These are phyloP conservation scores for Septoria linicola DNA, from an alignment of 2,329 filamentous ascomycete genomes.

Conservation along the genomic window DNA sequence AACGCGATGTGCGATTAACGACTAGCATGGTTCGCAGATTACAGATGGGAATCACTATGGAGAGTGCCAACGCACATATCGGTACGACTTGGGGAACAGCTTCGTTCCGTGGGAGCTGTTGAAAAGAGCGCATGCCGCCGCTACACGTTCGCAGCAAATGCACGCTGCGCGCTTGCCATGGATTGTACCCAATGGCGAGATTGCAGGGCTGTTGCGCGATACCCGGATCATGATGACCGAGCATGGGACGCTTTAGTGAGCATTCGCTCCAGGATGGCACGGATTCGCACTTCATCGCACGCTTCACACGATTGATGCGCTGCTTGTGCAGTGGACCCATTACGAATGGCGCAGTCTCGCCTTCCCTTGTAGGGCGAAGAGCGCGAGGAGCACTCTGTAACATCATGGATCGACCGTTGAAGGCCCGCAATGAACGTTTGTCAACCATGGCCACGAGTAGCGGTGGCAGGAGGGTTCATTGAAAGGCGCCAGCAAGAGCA, in stretches of 20 bases:
- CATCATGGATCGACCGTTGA: slow-evolving; percentile 11
- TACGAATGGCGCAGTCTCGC: slow-evolving; percentile 9
- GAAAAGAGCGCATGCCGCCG: slow-evolving; percentile 8
- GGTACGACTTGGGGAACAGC: slow-evolving; percentile 22
- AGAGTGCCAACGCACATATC: slow-evolving; percentile 17
- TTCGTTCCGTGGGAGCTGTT: slow-evolving; percentile 16
- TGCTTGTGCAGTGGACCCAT: neutral
- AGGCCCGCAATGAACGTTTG: neutral
- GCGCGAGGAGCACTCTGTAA: slow-evolving; percentile 15
- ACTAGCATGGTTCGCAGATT: slow-evolving; percentile 26
- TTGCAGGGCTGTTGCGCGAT: slow-evolving; percentile 18
- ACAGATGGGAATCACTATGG: too few relatives aligned
- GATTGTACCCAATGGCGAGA: slow-evolving; percentile 19
- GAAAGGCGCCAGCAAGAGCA: slow-evolving; percentile 14
- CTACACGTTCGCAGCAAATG: slow-evolving; percentile 14
- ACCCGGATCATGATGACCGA: neutral
- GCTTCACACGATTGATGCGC: slow-evolving; percentile 7
- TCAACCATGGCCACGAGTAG: slow-evolving; percentile 5
- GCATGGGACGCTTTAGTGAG: neutral
- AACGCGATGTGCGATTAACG: slow-evolving; percentile 21
- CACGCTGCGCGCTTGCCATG: slow-evolving; percentile 18
- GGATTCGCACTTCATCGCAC: slow-evolving; percentile 2
- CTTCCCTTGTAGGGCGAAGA: slow-evolving; percentile 4
- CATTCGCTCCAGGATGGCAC: too few relatives aligned
- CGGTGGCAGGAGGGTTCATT: slow-evolving; percentile 23